phyloP scores from a whole-genome alignment of 441 rosid species.

The Kokia cookei region DNA sequence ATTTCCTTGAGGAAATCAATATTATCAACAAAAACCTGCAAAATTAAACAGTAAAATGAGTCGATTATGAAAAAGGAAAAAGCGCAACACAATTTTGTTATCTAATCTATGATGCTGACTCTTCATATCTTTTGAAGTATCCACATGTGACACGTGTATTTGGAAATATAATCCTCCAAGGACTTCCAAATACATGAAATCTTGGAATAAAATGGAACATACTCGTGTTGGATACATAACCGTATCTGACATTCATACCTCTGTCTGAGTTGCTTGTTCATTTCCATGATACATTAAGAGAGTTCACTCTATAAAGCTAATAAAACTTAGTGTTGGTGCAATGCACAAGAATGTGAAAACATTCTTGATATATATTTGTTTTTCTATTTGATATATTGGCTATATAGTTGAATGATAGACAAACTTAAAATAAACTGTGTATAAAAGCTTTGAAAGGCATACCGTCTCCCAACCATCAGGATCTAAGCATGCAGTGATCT shows the following conservation, averaged over 20 bases:
- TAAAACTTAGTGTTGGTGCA: not conserved
- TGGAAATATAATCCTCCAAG: too few species aligned
- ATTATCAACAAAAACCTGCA: conserved; percentile 87
- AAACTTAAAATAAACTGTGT: not conserved
- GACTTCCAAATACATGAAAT: too few species aligned
- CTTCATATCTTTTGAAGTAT: too few species aligned
- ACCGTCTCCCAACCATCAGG: conserved; percentile 56
- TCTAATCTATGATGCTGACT: not conserved
- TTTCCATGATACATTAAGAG: not conserved
- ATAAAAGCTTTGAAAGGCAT: conserved; percentile 4
- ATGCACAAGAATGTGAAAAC: not conserved
- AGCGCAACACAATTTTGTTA: not conserved
- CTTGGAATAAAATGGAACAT: too few species aligned
- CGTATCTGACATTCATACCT: too few species aligned
- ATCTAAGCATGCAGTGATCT: conserved; percentile 46
- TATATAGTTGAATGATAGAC: not conserved
- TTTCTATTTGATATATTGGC: not conserved
- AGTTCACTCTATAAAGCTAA: not conserved
- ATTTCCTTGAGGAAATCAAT: conserved; percentile 78
- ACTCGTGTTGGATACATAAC: too few species aligned
- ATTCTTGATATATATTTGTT: not conserved
- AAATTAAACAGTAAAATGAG: not conserved
- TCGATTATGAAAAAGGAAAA: not conserved
- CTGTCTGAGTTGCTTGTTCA: too few species aligned
- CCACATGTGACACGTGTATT: too few species aligned